phyloP scores from a whole-genome alignment of 768 basidiomycete species.

The Pholiota molesta region DNA sequence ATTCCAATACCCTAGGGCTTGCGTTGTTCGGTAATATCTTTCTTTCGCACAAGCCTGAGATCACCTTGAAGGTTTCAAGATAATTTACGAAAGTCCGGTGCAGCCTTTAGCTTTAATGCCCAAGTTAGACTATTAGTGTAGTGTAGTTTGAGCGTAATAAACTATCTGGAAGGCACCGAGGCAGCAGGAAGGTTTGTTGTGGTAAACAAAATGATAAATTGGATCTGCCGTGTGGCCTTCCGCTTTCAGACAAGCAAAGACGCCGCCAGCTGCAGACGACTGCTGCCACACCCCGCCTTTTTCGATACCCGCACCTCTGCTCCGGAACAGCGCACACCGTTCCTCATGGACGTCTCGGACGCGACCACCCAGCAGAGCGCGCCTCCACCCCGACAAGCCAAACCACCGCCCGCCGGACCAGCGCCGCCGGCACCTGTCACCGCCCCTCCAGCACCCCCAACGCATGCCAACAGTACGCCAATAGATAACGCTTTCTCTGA shows the following conservation, averaged over 20 bases:
- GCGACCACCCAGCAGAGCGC: constrained; percentile 34
- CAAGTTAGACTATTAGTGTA: background rate
- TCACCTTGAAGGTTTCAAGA: too few relatives aligned
- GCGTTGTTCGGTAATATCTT: too few relatives aligned
- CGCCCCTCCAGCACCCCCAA: constrained; percentile 59
- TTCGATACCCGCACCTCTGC: constrained; percentile 1
- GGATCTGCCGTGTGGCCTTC: constrained; percentile 1
- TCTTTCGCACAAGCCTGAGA: too few relatives aligned
- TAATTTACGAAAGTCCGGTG: too few relatives aligned
- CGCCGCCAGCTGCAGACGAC: background rate
- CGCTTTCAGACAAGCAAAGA: constrained; percentile 9
- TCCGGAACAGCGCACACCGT: constrained; percentile 7
- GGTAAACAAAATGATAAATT: constrained; percentile 1
- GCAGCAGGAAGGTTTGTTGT: background rate
- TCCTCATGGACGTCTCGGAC: constrained; percentile 53
- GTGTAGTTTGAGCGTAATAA: background rate
- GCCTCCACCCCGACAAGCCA: constrained; percentile 43
- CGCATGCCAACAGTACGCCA: constrained; percentile 34
- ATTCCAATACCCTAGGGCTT: too few relatives aligned
- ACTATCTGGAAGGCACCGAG: background rate
- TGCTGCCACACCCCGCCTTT: background rate
- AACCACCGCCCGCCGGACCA: constrained; percentile 59
- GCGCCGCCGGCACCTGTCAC: constrained; percentile 63
- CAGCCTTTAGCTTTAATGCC: background rate
- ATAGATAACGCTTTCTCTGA: constrained; percentile 30